Conservation (phyloP, 2,329 filamentous ascomycete species). For the Fusarium hainanense region DNA sequence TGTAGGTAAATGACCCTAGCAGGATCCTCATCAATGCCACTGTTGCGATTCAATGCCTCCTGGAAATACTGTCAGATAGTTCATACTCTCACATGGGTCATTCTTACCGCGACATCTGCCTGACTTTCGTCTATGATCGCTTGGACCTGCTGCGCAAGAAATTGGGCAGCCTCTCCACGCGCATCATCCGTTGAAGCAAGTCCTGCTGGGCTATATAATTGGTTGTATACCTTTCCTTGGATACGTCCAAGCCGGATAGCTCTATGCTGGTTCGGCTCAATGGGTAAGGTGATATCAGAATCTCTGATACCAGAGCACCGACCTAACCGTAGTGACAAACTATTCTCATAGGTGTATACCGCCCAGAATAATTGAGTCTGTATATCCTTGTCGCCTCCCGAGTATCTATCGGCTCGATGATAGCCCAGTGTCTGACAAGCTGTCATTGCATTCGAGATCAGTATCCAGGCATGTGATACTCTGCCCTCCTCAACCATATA, state of each 20-base stretch:
- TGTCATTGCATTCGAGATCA: slow-evolving; percentile 52
- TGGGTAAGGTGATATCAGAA: slow-evolving; percentile 44
- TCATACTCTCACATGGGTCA: fast-evolving
- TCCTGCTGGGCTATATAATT: slow-evolving; percentile 48
- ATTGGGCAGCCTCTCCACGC: background rate
- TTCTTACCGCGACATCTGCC: slow-evolving; percentile 21
- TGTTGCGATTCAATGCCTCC: background rate
- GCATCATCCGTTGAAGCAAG: background rate
- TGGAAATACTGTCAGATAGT: slow-evolving; percentile 6
- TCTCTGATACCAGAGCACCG: slow-evolving; percentile 51
- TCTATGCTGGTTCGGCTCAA: slow-evolving; percentile 30
- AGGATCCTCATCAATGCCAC: slow-evolving; percentile 20
- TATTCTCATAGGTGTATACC: slow-evolving; percentile 52
- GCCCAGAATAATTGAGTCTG: slow-evolving; percentile 49
- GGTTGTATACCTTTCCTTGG: slow-evolving; percentile 50
- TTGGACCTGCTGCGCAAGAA: slow-evolving; percentile 18
- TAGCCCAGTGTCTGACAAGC: slow-evolving; percentile 51
- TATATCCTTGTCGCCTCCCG: fast-evolving
- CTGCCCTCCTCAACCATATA: slow-evolving; percentile 50
- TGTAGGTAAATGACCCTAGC: slow-evolving; percentile 48
- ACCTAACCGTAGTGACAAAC: slow-evolving; percentile 51
- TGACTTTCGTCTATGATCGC: slow-evolving; percentile 22
- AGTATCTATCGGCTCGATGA: slow-evolving; percentile 33
- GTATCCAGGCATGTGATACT: slow-evolving; percentile 48
- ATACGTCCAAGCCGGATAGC: slow-evolving; percentile 39